Evolutionary conservation across 768 basidiomycete genomes (phyloP).

Genomic region (Kwoniella botswanensis): DNA sequence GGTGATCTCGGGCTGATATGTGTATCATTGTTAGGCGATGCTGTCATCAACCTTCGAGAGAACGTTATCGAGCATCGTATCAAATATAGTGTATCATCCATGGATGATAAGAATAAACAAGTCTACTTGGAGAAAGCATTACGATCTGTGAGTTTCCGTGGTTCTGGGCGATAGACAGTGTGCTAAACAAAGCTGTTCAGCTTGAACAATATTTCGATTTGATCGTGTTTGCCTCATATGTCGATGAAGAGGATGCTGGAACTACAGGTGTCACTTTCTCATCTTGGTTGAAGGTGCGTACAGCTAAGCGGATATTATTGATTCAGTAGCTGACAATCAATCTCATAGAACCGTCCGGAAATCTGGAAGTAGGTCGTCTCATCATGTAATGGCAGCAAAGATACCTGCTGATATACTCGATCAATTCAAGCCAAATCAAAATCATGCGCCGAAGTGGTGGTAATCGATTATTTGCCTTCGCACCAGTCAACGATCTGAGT

Average conservation of each 20-base stretch:
- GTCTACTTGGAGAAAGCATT: conserved; percentile 42
- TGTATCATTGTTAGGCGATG: conserved; percentile 68
- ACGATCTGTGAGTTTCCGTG: conserved; percentile 38
- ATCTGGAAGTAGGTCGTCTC: conserved; percentile 78
- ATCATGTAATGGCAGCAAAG: background rate
- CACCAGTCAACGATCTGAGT: conserved; percentile 86
- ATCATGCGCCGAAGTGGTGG: conserved; percentile 82
- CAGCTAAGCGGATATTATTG: background rate
- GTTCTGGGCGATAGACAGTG: background rate
- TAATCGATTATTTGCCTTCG: conserved; percentile 84
- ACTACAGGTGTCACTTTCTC: conserved; percentile 73
- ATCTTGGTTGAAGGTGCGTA: conserved; percentile 77
- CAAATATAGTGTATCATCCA: conserved; percentile 79
- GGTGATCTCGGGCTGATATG: background rate
- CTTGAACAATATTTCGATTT: conserved; percentile 74
- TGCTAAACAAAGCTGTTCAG: conserved; percentile 26
- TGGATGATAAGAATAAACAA: conserved; percentile 66
- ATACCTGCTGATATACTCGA: background rate
- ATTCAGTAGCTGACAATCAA: background rate
- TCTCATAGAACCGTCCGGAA: conserved; percentile 72
- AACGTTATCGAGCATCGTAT: conserved; percentile 81
- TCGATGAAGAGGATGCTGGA: conserved; percentile 65
- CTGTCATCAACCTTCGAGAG: conserved; percentile 89
- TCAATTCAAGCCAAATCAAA: conserved; percentile 71
- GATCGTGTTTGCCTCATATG: conserved; percentile 88